Evolutionary conservation across 2,329 filamentous ascomycete genomes (phyloP).

Genomic region (Beauveria pseudobassiana): DNA sequence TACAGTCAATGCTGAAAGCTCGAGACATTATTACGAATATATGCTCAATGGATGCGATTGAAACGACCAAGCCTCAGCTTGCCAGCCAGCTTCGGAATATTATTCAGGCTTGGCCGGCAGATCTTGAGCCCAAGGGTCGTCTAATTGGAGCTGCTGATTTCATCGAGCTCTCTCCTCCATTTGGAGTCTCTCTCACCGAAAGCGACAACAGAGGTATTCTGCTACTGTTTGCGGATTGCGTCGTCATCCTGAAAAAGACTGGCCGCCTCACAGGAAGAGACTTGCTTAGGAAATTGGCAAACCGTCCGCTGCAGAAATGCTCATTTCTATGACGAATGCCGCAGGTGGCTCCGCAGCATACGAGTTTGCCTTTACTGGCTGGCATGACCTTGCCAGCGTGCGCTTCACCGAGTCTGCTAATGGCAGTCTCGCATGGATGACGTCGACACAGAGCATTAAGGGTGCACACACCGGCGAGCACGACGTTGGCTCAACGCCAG

Average conservation of each 20-base stretch:
- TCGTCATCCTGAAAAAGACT: constrained; percentile 70
- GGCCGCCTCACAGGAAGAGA: constrained; percentile 63
- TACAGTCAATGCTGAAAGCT: constrained; percentile 76
- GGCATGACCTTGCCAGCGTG: constrained; percentile 60
- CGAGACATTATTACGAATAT: constrained; percentile 94
- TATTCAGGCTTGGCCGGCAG: constrained; percentile 67
- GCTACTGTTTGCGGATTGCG: constrained; percentile 74
- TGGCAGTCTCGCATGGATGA: constrained; percentile 59
- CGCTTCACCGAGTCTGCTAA: constrained; percentile 66
- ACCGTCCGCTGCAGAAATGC: constrained; percentile 56
- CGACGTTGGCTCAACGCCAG: constrained; percentile 38
- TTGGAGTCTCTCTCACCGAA: constrained; percentile 35
- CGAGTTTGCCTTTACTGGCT: constrained; percentile 70
- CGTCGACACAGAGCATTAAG: constrained; percentile 54
- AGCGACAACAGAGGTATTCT: constrained; percentile 60
- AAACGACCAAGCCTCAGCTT: constrained; percentile 63
- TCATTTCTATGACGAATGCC: constrained; percentile 56
- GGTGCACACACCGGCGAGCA: constrained; percentile 41
- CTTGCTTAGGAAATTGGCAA: constrained; percentile 81
- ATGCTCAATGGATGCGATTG: constrained; percentile 77
- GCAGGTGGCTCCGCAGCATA: constrained; percentile 54
- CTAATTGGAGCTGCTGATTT: constrained; percentile 77
- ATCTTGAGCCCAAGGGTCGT: constrained; percentile 66
- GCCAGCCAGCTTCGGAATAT: constrained; percentile 68
- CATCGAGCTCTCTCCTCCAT: constrained; percentile 68